Conservation (phyloP, 2,329 filamentous ascomycete genomes). For the Penicillium thymicola region DNA sequence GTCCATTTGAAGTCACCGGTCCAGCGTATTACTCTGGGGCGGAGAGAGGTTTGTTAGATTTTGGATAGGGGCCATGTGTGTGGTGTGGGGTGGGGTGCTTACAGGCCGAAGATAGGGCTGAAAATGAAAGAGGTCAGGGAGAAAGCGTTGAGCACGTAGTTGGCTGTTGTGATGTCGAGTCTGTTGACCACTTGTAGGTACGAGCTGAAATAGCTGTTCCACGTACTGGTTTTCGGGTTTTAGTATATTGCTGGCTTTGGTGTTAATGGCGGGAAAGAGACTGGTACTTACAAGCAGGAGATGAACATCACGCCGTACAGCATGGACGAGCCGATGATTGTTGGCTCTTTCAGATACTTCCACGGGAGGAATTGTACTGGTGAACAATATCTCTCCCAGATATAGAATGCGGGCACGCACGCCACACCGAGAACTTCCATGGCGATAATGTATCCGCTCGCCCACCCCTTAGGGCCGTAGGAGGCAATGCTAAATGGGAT, state of each 20-base stretch:
- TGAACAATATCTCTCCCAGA: too few species aligned
- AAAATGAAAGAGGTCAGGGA: slow-evolving; percentile 9
- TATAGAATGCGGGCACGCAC: too few species aligned
- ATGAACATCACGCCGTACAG: slow-evolving; percentile 10
- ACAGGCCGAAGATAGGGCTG: slow-evolving; percentile 9
- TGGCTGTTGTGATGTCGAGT: slow-evolving; percentile 3
- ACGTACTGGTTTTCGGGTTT: background rate
- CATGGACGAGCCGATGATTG: slow-evolving; percentile 8
- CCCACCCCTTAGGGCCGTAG: too few species aligned
- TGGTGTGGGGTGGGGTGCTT: background rate
- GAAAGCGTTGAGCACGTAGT: slow-evolving; percentile 7
- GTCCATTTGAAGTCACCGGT: slow-evolving; percentile 13
- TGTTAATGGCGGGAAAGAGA: background rate
- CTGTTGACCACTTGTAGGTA: slow-evolving; percentile 11
- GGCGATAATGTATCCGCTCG: too few species aligned
- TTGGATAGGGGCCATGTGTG: background rate
- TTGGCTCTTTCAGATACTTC: too few species aligned
- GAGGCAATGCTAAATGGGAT: too few species aligned
- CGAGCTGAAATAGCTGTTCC: slow-evolving; percentile 9
- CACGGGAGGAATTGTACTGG: too few species aligned
- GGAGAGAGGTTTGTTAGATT: background rate
- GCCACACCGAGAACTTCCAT: too few species aligned
- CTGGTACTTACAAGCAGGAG: background rate
- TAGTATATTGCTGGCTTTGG: background rate
- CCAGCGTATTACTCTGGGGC: slow-evolving; percentile 2